Base-by-base conservation (phyloP, 2,329 filamentous ascomycete species). In the Trichophyton verrucosum region DNA sequence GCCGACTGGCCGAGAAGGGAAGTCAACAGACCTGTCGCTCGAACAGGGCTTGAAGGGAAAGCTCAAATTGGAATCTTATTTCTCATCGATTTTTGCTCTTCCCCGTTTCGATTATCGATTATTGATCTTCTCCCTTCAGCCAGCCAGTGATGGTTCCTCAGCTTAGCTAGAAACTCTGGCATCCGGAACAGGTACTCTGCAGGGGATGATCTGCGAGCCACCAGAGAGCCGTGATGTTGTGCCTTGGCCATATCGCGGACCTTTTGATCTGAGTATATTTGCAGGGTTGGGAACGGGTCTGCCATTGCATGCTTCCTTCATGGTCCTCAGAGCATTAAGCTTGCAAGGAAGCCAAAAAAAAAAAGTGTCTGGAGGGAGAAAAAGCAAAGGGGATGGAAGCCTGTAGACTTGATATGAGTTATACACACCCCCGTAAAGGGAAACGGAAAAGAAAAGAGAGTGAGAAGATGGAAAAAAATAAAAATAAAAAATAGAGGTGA, bases 191-290 rank as follows among this genome's bases (percentile, higher is more conserved):
- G 55, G 55, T 33, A 42, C 55, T 57, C 17, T 57, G 55, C 55
- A 57, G 38, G 55, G 49, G 27, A 57, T 13, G 55, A 57, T 57
- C 55, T 38, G 38, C 30, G 20, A 57, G 55, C 55, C 38, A 57
- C 55, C 17, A 30, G 49, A 53, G 27, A 30, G 27, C 49, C 49
- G 49, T 30, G 49, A 53, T 53, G 49, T 53, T 22, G 49, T 53
- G 49, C 49, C 49, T 53, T 53, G 49, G 30, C 33, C 49, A 53
- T 53, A 53, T 53, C 49, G 49, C n/a, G 49, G 49, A n/a, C 27
- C 49, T 24, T 53, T 24, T n/a, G 20, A 13, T 51, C 11, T 24
- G 22, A 24, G 7, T 30, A 20, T 53, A 33, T 53, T 53, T 47
- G 44, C 44, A 47, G 42, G 42, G 15, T 46, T 46, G 17, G 15